phyloP scores from a whole-genome alignment of 169 alveolate species.

The Plasmodium vinckei region DNA sequence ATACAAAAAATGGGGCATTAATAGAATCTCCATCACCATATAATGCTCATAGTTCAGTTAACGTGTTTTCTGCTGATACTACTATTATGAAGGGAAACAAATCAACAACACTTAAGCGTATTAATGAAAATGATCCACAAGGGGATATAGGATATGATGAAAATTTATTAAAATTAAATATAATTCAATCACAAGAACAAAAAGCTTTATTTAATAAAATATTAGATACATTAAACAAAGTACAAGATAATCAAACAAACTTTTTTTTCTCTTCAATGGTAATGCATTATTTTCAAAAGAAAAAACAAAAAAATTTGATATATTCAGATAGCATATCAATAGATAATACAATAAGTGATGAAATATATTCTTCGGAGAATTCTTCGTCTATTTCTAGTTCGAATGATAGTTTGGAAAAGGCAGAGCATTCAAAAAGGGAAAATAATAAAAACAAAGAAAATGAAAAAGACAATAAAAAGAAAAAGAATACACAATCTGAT shows the following conservation, averaged over 20 bases:
- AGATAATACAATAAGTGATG: constrained; percentile 7
- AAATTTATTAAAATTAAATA: constrained; percentile 49
- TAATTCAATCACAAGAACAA: constrained; percentile 67
- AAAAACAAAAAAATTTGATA: constrained; percentile 1
- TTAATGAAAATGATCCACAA: constrained; percentile 5
- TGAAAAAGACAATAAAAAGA: constrained; percentile 30
- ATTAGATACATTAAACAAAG: constrained; percentile 43
- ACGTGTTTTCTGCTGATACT: background rate
- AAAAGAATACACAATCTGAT: background rate
- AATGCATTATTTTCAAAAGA: constrained; percentile 44
- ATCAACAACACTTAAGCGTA: constrained; percentile 16
- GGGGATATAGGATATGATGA: constrained; percentile 24
- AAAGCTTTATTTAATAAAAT: constrained; percentile 70
- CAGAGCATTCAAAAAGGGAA: background rate
- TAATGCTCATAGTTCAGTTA: background rate
- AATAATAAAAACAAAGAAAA: constrained; percentile 4
- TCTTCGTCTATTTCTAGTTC: constrained; percentile 1
- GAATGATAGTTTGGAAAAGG: background rate
- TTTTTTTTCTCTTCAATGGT: constrained; percentile 50
- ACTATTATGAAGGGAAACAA: constrained; percentile 24
- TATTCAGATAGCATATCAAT: background rate
- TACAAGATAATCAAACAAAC: constrained; percentile 30
- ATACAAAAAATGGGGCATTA: constrained; percentile 9
- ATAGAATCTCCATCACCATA: constrained; percentile 22
- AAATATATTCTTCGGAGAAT: constrained; percentile 3